Evolutionary conservation across 257 asterid species (phyloP).

Genomic region (Solanum pennellii): DNA sequence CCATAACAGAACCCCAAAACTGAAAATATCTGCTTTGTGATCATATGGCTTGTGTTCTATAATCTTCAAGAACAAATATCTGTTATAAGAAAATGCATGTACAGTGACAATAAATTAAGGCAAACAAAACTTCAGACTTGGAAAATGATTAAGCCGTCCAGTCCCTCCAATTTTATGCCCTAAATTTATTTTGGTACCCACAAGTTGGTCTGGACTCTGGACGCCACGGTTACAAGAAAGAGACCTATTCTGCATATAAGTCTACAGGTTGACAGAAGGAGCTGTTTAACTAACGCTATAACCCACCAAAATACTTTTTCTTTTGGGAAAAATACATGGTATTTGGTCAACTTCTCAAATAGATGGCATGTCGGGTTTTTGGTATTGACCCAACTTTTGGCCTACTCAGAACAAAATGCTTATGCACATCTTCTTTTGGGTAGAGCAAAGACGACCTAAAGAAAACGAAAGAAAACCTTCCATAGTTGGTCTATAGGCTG

Average conservation of each 20-base stretch:
- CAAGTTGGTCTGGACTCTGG: neutral
- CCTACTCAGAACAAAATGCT: neutral
- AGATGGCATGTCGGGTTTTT: neutral
- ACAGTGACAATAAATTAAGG: neutral
- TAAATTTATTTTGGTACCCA: neutral
- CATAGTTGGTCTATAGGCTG: neutral
- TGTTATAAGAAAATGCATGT: constrained; percentile 11
- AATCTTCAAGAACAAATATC: constrained; percentile 46
- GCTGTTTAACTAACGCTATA: neutral
- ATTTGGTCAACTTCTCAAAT: neutral
- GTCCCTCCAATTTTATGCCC: neutral
- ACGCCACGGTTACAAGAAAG: neutral
- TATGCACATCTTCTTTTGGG: neutral
- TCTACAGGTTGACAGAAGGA: neutral
- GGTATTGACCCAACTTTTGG: neutral
- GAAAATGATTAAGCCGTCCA: neutral
- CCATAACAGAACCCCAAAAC: constrained; percentile 91
- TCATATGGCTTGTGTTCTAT: constrained; percentile 92
- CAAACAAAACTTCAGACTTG: neutral
- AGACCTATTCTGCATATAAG: neutral
- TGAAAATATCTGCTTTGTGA: constrained; percentile 91
- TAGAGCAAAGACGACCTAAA: neutral
- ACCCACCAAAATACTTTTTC: neutral
- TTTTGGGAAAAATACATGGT: neutral
- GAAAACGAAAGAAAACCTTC: neutral